phyloP scores from a whole-genome alignment of 805 yeast genomes.

The Kodamaea neixiangensis region DNA sequence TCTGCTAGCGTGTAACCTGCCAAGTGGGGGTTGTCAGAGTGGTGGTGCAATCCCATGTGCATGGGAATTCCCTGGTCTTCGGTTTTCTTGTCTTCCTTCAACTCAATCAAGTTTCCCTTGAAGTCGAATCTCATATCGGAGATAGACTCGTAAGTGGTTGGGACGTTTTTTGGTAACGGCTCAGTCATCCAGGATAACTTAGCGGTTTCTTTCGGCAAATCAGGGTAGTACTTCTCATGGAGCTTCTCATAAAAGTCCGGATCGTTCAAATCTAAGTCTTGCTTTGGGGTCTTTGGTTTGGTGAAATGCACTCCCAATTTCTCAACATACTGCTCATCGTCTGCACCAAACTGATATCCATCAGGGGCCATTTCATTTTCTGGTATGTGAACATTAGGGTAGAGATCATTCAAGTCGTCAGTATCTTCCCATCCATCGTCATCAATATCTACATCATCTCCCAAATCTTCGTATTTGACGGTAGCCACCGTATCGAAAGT shows the following conservation, averaged over 20 bases:
- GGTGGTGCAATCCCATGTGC: slow-evolving; percentile 82
- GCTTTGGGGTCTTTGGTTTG: slow-evolving; percentile 40
- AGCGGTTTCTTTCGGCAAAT: slow-evolving; percentile 77
- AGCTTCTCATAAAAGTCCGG: slow-evolving; percentile 77
- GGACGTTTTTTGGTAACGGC: slow-evolving; percentile 44
- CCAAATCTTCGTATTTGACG: slow-evolving; percentile 30
- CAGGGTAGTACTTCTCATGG: slow-evolving; percentile 86
- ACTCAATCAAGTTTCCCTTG: slow-evolving; percentile 69
- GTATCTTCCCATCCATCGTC: slow-evolving; percentile 52
- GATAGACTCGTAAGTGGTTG: slow-evolving; percentile 52
- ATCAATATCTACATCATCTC: slow-evolving; percentile 23
- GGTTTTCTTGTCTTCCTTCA: slow-evolving; percentile 29
- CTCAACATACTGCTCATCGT: slow-evolving; percentile 44
- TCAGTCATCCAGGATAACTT: slow-evolving; percentile 92
- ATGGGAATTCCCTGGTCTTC: slow-evolving; percentile 41
- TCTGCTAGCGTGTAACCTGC: slow-evolving; percentile 93
- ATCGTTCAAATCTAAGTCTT: slow-evolving; percentile 63
- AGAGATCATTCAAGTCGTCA: slow-evolving; percentile 52
- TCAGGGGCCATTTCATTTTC: slow-evolving; percentile 41
- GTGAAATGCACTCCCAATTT: slow-evolving; percentile 64
- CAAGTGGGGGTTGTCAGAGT: slow-evolving; percentile 79
- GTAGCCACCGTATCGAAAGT: slow-evolving; percentile 34
- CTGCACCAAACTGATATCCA: slow-evolving; percentile 43
- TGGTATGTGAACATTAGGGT: slow-evolving; percentile 46
- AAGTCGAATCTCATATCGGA: slow-evolving; percentile 86